A percentile compares a stretch with the other conserved stretches of the same genome.
Evolutionary conservation across 371 early-diverging fungal genomes (phyloP).

Genomic region (Apophysomyces trapeziformis): DNA sequence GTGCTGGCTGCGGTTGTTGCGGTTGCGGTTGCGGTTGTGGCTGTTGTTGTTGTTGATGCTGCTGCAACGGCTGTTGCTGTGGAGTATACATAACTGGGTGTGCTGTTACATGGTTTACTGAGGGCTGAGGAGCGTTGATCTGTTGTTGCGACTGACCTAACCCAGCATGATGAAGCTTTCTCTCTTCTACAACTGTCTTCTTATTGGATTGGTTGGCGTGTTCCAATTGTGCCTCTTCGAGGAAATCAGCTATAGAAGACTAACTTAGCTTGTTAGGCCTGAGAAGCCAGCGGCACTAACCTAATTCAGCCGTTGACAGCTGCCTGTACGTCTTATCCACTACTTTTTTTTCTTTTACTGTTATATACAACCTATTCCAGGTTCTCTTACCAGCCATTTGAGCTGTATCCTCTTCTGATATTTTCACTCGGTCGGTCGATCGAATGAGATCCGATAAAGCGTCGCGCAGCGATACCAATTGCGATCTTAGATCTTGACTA

Average conservation of each 20-base stretch:
- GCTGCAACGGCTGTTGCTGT: slow-evolving; percentile 10
- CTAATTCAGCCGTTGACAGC: slow-evolving; percentile 27
- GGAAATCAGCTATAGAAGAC: slow-evolving; percentile 20
- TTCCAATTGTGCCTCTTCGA: slow-evolving; percentile 12
- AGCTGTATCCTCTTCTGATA: neutral
- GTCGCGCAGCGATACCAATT: slow-evolving; percentile 15
- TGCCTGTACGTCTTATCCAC: slow-evolving; percentile 24
- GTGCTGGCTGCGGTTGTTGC: slow-evolving; percentile 13
- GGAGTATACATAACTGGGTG: neutral
- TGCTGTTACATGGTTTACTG: neutral
- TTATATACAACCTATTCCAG: neutral
- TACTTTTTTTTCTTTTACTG: slow-evolving; percentile 1
- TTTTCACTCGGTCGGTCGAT: neutral
- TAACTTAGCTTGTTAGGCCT: no score
- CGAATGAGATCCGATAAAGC: slow-evolving; percentile 5
- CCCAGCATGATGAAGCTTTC: neutral
- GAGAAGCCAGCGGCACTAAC: slow-evolving; percentile 10
- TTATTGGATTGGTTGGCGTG: neutral
- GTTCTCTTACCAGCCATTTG: neutral
- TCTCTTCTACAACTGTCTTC: slow-evolving; percentile 3
- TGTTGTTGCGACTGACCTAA: neutral
- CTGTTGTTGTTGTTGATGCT: neutral
- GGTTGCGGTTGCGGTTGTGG: slow-evolving; percentile 13
- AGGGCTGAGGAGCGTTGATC: neutral
- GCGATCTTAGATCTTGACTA: neutral